Evolutionary conservation across 75 land plant species (phyloP), one percentile per base, ranked within the genome.

Genomic region (Larix kaempferi): DNA sequence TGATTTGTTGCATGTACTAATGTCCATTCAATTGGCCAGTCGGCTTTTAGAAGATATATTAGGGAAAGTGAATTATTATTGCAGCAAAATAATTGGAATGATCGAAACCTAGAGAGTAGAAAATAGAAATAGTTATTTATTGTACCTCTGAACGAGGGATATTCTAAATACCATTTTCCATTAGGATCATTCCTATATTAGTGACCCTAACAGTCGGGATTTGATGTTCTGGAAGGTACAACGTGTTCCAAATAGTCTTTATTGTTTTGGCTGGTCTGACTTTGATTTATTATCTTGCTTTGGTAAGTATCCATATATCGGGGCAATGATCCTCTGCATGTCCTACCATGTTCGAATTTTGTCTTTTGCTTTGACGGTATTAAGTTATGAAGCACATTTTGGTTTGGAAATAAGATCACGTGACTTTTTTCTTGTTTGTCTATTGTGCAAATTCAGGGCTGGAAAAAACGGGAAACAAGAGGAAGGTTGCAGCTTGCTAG

Each of bases 211-310:
- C 27, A 25, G 14, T 41, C 2, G 11, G 13, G 22, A 37, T 41
- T 37, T 69, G 11, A 56, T 52, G n/a, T 74, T 12, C 33, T 62
- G 72, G 73, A 91, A 97, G 99, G 89, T 97, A 92, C 73, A 97
- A 97, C 74, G 88, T 97, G 60, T 97, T 97, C 78, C 99, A 91
- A 79, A 92, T 91, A 59, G 89, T 80, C 13, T 97, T 95, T 74
- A 76, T 92, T 33, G 80, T 77, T 58, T 83, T 97, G 4, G 88
- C 98, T 17, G 86, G 87, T 25, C 67, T 91, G 73, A 97, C 99
- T 6, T 80, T 95, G 74, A 73, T 95, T 44, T 92, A 87, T 83
- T 97, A 94, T 81, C 75, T 83, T 22, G 88, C 88, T 25, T 97
- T 95, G 79, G 99, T 97, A 87, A 95, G 99, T 86, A 74, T 3